Evolutionary conservation across 176 grass and related monocot species (phyloP).

Genomic region (Raddia distichophylla): DNA sequence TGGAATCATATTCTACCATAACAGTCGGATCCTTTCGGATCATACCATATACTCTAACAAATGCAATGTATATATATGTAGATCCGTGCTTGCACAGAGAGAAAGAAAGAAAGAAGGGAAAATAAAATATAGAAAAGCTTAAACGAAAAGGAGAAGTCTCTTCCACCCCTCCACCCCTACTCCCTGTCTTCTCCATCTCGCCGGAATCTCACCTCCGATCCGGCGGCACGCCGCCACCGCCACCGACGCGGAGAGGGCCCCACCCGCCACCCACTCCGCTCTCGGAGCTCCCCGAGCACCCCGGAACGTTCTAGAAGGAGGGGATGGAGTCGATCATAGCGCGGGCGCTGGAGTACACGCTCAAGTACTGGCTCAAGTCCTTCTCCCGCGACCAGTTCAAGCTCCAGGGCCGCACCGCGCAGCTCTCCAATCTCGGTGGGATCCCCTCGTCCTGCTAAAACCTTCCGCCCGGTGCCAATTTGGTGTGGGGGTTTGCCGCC

Average conservation of each 20-base stretch:
- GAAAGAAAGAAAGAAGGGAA: background rate
- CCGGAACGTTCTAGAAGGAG: conserved; percentile 4
- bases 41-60: no score
- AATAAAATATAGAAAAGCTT: no score
- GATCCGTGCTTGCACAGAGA: background rate
- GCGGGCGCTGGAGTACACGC: conserved; percentile 98
- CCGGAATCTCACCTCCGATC: conserved; percentile 61
- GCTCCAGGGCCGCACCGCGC: conserved; percentile 95
- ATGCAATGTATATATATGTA: no score
- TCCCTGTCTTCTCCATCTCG: conserved; percentile 32
- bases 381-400: conserved; percentile 99
- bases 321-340: conserved; percentile 99
- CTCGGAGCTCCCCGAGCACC: background rate
- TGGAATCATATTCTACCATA: no score
- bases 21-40: no score
- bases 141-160: no score
- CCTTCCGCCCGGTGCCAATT: conserved; percentile 29
- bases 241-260: background rate
- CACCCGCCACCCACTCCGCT: background rate
- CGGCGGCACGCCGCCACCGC: conserved; percentile 33
- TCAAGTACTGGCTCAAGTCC: conserved; percentile 99
- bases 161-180: conserved; percentile 8
- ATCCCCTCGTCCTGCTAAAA: background rate
- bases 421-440: conserved; percentile 89
- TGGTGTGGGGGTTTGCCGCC: conserved; percentile 8